Percentiles rank a stretch among this genome's conserved stretches.
Conservation (phyloP, 257 asterid genomes). For the Nicotiana benthamiana region DNA sequence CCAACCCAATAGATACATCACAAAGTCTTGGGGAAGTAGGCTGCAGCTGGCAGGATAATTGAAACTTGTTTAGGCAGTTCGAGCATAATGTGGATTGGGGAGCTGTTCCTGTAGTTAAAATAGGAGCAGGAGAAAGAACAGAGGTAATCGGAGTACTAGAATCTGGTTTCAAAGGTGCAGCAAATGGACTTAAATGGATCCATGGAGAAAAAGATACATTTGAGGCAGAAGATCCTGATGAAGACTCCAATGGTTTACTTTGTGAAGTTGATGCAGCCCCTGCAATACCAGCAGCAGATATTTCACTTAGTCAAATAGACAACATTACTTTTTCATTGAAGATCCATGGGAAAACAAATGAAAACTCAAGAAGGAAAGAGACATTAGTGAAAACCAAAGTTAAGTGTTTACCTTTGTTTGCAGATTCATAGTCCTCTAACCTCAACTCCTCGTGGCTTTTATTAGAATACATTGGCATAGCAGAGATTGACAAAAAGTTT, state of each 20-base stretch:
- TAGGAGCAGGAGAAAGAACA: background rate
- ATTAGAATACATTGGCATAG: background rate
- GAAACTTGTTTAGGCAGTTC: background rate
- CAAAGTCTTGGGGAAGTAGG: background rate
- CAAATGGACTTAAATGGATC: background rate
- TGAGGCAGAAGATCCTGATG: background rate
- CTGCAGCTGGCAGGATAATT: background rate
- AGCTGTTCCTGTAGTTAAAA: background rate
- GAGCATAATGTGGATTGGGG: background rate
- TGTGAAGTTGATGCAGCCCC: too few relatives aligned
- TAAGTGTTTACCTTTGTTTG: slow-evolving; percentile 48
- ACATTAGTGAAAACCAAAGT: background rate
- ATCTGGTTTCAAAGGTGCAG: background rate
- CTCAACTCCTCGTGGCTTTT: slow-evolving; percentile 84
- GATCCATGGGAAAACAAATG: too few relatives aligned
- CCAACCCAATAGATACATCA: background rate
- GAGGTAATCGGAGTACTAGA: background rate
- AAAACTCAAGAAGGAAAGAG: too few relatives aligned
- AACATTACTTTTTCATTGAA: too few relatives aligned
- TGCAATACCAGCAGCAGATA: too few relatives aligned
- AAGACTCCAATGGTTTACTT: too few relatives aligned
- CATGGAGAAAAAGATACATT: background rate
- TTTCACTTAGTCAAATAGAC: too few relatives aligned
- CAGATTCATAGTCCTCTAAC: slow-evolving; percentile 67
- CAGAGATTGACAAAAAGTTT: slow-evolving; percentile 7